These are phyloP conservation scores for Neofusicoccum parvum DNA, from an alignment of 2,329 filamentous ascomycete genomes.

Conservation along the genomic window DNA sequence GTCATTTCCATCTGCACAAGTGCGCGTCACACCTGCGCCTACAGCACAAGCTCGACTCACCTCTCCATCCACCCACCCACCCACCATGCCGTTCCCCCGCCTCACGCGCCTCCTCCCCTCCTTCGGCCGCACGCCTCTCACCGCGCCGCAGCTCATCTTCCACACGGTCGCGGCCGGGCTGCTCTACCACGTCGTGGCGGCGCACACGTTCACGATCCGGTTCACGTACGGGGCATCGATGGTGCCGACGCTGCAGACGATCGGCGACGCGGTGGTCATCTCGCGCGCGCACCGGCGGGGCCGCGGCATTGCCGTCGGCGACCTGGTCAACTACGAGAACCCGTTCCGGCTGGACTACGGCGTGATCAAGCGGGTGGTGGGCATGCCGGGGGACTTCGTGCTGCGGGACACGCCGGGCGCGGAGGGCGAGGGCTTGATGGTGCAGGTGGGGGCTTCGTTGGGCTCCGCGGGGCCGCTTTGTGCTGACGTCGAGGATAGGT, in stretches of 20 bases:
- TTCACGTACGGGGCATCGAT: constrained; percentile 76
- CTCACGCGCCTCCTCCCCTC: constrained; percentile 1
- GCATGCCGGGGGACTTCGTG: constrained; percentile 68
- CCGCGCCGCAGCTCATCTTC: constrained; percentile 11
- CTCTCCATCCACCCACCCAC: background rate
- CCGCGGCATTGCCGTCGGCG: constrained; percentile 71
- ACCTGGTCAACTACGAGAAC: constrained; percentile 77
- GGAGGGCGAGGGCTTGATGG: constrained; percentile 50
- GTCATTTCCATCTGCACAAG: background rate
- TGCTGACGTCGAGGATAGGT: constrained; percentile 57
- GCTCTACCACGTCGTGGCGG: constrained; percentile 37
- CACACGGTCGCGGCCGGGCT: constrained; percentile 23
- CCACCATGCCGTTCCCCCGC: constrained; percentile 23
- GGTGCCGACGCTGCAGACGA: constrained; percentile 77
- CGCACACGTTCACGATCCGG: constrained; percentile 63
- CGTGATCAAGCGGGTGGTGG: constrained; percentile 75
- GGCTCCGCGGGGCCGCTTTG: background rate
- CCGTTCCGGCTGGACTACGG: constrained; percentile 61
- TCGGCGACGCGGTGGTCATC: constrained; percentile 70
- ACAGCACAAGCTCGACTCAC: background rate
- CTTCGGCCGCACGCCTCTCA: background rate
- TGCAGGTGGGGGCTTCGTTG: constrained; percentile 58
- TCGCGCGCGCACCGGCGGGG: constrained; percentile 71
- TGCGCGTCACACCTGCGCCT: background rate
- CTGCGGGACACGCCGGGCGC: constrained; percentile 62